Conservation (phyloP, 1,284 basidiomycete species). For the Rhodotorula sp. region DNA sequence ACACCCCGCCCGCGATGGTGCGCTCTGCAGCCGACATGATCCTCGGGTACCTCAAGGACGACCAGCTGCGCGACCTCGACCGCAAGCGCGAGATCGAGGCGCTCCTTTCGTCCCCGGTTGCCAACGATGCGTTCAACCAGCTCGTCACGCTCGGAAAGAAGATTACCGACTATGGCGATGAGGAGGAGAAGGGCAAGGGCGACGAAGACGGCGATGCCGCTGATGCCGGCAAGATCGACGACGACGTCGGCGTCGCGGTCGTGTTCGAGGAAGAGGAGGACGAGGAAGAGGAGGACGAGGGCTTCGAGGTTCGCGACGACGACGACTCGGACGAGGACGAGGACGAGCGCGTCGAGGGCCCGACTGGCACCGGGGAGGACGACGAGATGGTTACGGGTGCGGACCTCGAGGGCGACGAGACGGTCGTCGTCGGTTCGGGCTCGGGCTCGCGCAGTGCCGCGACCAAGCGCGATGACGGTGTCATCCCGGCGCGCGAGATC, state of each 20-base stretch:
- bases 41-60: conserved; percentile 86
- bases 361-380: conserved; percentile 44
- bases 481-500: conserved; percentile 81
- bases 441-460: conserved; percentile 46
- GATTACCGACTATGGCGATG: conserved; percentile 91
- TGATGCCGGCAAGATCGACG: conserved; percentile 62
- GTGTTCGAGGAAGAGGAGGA: conserved; percentile 96
- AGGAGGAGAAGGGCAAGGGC: conserved; percentile 78
- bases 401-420: conserved; percentile 61
- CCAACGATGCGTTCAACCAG: conserved; percentile 79
- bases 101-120: conserved; percentile 65
- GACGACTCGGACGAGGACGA: conserved; percentile 57
- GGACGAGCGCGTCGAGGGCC: conserved; percentile 48
- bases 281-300: conserved; percentile 72
- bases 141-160: conserved; percentile 88
- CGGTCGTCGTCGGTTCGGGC: conserved; percentile 66
- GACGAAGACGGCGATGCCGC: conserved; percentile 70
- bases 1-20: conserved; percentile 93
- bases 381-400: conserved; percentile 54
- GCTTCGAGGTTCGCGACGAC: conserved; percentile 50
- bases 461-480: conserved; percentile 57
- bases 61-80: conserved; percentile 91
- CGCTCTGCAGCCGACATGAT: conserved; percentile 90
- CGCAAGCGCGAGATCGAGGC: conserved; percentile 93
- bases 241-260: conserved; percentile 85